Percentiles rank a stretch among this genome's conserved stretches.
Evolutionary conservation across 2,329 filamentous ascomycete species (phyloP).

Genomic region (Aspergillus tanneri): DNA sequence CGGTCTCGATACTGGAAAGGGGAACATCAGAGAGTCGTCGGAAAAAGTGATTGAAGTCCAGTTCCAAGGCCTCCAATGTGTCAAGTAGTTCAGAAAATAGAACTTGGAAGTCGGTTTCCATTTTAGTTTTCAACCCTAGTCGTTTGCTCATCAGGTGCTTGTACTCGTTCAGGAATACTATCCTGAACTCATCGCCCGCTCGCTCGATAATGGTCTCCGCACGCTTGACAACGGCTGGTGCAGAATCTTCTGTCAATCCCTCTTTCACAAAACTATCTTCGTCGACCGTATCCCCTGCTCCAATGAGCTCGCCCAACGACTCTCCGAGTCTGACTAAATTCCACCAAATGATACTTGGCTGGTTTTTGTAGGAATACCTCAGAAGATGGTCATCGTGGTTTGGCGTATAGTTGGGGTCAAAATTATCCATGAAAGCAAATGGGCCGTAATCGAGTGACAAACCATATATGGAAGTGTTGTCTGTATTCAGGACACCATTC

Average conservation of each 20-base stretch:
- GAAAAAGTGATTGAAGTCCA: conserved; percentile 96
- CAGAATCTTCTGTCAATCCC: conserved; percentile 69
- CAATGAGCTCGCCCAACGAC: conserved; percentile 81
- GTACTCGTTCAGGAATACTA: conserved; percentile 85
- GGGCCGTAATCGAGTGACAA: conserved; percentile 93
- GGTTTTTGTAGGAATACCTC: conserved; percentile 88
- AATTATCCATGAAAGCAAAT: conserved; percentile 96
- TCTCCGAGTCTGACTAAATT: conserved; percentile 91
- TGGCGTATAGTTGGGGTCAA: conserved; percentile 90
- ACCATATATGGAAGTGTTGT: conserved; percentile 90
- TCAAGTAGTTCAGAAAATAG: conserved; percentile 83
- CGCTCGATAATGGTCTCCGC: conserved; percentile 82
- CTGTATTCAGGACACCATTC: conserved; percentile 96
- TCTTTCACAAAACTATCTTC: conserved; percentile 67
- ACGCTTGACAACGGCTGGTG: conserved; percentile 68
- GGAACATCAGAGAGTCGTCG: conserved; percentile 68
- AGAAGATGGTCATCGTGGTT: conserved; percentile 92
- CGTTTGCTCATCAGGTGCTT: conserved; percentile 77
- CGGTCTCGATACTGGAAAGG: conserved; percentile 62
- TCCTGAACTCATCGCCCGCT: conserved; percentile 82
- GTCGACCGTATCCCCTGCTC: conserved; percentile 71
- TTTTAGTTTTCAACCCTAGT: conserved; percentile 69
- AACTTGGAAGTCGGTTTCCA: conserved; percentile 72
- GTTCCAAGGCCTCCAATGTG: conserved; percentile 72
- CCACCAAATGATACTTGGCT: conserved; percentile 98